Evolutionary conservation across 1,284 basidiomycete genomes (phyloP).

Genomic region (Microbotryum saponariae): DNA sequence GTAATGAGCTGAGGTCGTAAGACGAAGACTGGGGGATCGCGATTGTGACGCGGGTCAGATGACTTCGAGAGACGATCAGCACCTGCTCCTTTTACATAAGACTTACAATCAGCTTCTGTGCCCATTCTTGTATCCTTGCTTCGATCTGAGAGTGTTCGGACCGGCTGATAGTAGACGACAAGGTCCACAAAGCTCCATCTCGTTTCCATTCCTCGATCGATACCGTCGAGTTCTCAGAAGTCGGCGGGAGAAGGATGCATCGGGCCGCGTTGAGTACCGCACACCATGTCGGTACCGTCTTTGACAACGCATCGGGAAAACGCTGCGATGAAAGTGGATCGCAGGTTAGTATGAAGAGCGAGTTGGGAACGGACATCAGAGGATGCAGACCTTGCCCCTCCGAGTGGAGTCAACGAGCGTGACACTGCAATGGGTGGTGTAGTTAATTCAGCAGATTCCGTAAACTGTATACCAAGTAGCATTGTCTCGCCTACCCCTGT

Average conservation of each 20-base stretch:
- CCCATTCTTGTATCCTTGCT: slow-evolving; percentile 57
- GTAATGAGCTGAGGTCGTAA: slow-evolving; percentile 37
- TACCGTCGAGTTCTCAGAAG: slow-evolving; percentile 38
- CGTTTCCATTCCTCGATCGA: slow-evolving; percentile 31
- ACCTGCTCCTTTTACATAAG: neutral
- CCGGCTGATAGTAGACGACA: slow-evolving; percentile 47
- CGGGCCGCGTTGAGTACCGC: slow-evolving; percentile 73
- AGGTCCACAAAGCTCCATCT: slow-evolving; percentile 56
- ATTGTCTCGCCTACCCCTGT: slow-evolving; percentile 52
- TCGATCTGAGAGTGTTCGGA: slow-evolving; percentile 67
- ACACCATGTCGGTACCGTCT: slow-evolving; percentile 95
- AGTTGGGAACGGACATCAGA: too few relatives aligned
- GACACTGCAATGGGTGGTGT: slow-evolving; percentile 48
- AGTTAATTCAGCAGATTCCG: neutral
- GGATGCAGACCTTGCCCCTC: slow-evolving; percentile 58
- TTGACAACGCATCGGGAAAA: slow-evolving; percentile 87
- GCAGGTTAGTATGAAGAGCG: neutral
- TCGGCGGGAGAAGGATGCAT: slow-evolving; percentile 37
- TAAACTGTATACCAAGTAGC: neutral
- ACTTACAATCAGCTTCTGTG: slow-evolving; percentile 53
- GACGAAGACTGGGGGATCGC: slow-evolving; percentile 17
- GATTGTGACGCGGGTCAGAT: neutral
- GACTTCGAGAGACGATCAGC: neutral
- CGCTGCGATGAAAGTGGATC: slow-evolving; percentile 43
- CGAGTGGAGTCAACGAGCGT: slow-evolving; percentile 88